phyloP scores from a whole-genome alignment of 139 green algal species.

The Chlorella sp. region DNA sequence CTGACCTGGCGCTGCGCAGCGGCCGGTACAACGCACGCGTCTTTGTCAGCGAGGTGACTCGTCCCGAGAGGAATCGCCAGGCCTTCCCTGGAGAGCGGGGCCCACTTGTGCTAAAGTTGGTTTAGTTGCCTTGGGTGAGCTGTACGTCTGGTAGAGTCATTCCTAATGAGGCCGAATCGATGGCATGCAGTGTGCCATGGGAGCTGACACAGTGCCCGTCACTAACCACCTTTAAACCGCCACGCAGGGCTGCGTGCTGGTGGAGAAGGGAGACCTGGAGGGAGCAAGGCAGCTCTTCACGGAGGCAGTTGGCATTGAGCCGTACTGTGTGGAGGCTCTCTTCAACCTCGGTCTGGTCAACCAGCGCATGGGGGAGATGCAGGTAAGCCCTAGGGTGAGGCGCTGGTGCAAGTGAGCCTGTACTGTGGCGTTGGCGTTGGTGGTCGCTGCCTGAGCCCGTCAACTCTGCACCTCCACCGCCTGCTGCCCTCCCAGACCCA shows the following conservation, averaged over 20 bases:
- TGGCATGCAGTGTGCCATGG: not conserved
- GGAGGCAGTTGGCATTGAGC: conserved; percentile 68
- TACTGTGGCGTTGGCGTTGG: too few species aligned
- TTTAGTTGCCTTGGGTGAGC: not conserved
- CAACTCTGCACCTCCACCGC: too few species aligned
- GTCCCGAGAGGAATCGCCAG: not conserved
- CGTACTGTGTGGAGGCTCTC: conserved; percentile 65
- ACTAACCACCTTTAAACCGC: not conserved
- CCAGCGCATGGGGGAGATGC: conserved; percentile 34
- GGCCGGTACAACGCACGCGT: conserved; percentile 73
- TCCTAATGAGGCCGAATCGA: not conserved
- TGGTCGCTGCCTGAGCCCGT: too few species aligned
- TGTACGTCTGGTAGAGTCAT: not conserved
- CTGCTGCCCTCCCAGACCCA: too few species aligned
- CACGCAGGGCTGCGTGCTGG: conserved; percentile 24
- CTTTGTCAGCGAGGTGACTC: conserved; percentile 65
- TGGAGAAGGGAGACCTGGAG: conserved; percentile 39
- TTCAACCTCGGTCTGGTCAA: conserved; percentile 71
- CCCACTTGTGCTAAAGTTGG: not conserved
- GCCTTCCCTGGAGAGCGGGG: not conserved
- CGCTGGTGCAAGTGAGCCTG: too few species aligned
- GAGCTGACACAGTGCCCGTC: not conserved
- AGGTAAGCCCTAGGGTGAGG: conserved; percentile 8
- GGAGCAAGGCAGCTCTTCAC: conserved; percentile 40
- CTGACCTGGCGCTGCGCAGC: conserved; percentile 45